phyloP scores from a whole-genome alignment of 768 basidiomycete species.

The Leccinum fibrillosum region DNA sequence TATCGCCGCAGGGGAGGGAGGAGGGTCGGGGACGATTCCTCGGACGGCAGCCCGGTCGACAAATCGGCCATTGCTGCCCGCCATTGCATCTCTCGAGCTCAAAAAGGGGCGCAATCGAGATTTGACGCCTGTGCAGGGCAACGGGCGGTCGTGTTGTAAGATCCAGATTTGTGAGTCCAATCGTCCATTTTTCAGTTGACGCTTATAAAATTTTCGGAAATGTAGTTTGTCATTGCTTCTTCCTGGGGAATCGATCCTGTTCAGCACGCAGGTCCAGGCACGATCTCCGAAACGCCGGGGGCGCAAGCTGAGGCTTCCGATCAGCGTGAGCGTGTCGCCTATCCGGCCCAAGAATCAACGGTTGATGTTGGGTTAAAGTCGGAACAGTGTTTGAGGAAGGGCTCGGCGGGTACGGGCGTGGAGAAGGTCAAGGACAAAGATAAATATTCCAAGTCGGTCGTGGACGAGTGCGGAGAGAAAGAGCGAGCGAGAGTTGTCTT shows the following conservation, averaged over 20 bases:
- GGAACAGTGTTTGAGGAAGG: constrained; percentile 41
- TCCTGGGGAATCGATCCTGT: constrained; percentile 46
- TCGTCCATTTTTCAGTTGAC: too few species aligned
- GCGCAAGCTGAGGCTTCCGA: constrained; percentile 49
- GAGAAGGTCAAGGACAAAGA: constrained; percentile 32
- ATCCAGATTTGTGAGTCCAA: too few species aligned
- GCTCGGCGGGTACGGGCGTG: constrained; percentile 6
- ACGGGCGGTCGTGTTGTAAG: too few species aligned
- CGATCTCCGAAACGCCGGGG: constrained; percentile 53
- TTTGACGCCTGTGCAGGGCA: too few species aligned
- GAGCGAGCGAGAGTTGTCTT: constrained; percentile 59
- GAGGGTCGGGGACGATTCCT: too few species aligned
- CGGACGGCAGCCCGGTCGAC: too few species aligned
- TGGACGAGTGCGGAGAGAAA: constrained; percentile 49
- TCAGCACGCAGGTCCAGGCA: constrained; percentile 51
- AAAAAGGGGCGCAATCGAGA: too few species aligned
- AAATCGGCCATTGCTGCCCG: too few species aligned
- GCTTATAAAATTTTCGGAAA: neutral
- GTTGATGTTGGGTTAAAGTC: constrained; percentile 48
- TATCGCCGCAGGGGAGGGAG: too few species aligned
- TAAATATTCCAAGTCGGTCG: constrained; percentile 43
- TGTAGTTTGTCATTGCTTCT: constrained; percentile 37
- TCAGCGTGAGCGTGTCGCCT: constrained; percentile 46
- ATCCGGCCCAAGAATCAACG: constrained; percentile 52
- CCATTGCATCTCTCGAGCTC: too few species aligned